Base-by-base conservation (phyloP, 495 filamentous ascomycete species). In the Pseudoneurospora amorphoporcata region DNA sequence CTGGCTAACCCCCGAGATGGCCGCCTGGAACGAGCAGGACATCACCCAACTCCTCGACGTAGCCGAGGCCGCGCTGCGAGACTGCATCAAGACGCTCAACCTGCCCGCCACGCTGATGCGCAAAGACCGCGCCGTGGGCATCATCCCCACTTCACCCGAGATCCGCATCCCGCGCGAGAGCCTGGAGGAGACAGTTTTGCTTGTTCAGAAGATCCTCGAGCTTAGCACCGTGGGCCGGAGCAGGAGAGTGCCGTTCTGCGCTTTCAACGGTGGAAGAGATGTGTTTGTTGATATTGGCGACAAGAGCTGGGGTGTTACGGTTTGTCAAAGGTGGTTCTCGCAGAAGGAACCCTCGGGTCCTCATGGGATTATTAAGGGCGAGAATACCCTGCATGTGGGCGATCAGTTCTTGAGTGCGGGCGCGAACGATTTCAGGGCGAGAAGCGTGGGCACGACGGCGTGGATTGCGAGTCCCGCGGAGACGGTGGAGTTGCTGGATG, bases 281-380 rank as follows among this genome's bases (percentile, higher is more conserved):
- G 93, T 98, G 32, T 99, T 99, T 78, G 95, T 99, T 43, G 96
- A 99, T 82, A 98, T 99, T 76, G 96, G 96, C 68, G 96, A 99
- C 80, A 99, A 99, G 79, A 91, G 91, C 47, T 95, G 93, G 90
- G 96, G 96, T 72, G 96, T 99, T 32, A 84, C 92, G 12, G 93
- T 92, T 1, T 97, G 93, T 72, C 95, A 98, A 83, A 85, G 88
- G n/a, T 99, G 94, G 83, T 97, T 98, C 76, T 92, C 90, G 7
- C 88, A 86, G 10, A 92, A 90, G 4, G 16, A 80, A 83, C 65
- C 88, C 87, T 74, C 29, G 38, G 75, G 78, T 72, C 17, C 69
- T 7, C 53, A 53, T 29, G 75, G 72, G 29, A 71, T 78, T 7
- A 85, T 88, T 73, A 77, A 76, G 73, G 84, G 84, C 39, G 84